Evolutionary conservation across 331 rosid species (phyloP).

Genomic region (Stylosanthes scabra): DNA sequence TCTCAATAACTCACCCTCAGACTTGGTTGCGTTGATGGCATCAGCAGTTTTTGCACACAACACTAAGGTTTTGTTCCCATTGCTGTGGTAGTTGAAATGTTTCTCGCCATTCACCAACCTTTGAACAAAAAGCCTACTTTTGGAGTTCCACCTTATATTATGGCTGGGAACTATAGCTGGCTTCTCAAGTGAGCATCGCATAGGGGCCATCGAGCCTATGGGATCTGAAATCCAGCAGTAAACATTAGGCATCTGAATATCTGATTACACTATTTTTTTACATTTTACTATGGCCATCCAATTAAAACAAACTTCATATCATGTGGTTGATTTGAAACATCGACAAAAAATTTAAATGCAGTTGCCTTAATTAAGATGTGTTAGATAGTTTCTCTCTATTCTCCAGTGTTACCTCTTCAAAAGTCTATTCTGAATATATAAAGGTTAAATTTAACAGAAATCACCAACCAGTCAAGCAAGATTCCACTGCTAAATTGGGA

Average conservation of each 20-base stretch:
- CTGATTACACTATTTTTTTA: constrained; percentile 14
- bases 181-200: constrained; percentile 47
- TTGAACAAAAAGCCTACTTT: constrained; percentile 47
- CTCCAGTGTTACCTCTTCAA: constrained; percentile 5
- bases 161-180: constrained; percentile 44
- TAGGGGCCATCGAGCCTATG: constrained; percentile 41
- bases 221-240: constrained; percentile 44
- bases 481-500: neutral
- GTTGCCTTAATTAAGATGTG: constrained; percentile 1
- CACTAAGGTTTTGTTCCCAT: constrained; percentile 52
- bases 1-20: constrained; percentile 61
- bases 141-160: constrained; percentile 43
- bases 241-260: constrained; percentile 25
- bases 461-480: constrained; percentile 16
- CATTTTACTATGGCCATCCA: constrained; percentile 11
- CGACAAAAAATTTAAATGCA: constrained; percentile 11
- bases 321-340: constrained; percentile 21
- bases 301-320: constrained; percentile 19
- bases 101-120: constrained; percentile 53
- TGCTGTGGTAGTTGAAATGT: constrained; percentile 46
- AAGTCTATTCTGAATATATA: neutral
- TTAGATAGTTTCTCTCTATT: neutral
- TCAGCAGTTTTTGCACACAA: constrained; percentile 74
- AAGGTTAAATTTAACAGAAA: constrained; percentile 1
- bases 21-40: constrained; percentile 52